Evolutionary conservation across 2,329 filamentous ascomycete species (phyloP).

Genomic region (Ophiosphaerella herpotricha): DNA sequence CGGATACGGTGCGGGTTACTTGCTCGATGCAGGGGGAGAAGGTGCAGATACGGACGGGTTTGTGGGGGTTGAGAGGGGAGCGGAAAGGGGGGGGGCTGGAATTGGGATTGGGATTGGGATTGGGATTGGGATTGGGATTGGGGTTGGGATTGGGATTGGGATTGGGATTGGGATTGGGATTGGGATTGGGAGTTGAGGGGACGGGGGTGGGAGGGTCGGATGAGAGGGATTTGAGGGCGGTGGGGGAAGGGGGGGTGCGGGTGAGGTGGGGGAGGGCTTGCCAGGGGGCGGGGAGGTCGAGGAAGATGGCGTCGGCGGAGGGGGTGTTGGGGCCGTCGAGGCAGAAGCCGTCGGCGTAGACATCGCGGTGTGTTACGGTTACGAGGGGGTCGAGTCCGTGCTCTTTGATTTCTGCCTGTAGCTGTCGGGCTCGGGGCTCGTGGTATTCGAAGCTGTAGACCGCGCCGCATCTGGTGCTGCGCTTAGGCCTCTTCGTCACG

Average conservation of each 20-base stretch:
- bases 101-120: constrained; percentile 12
- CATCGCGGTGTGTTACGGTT: constrained; percentile 76
- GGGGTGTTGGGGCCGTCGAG: constrained; percentile 46
- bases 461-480: constrained; percentile 54
- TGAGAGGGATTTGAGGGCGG: constrained; percentile 29
- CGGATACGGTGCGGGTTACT: constrained; percentile 81
- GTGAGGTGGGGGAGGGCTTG: constrained; percentile 77
- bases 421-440: constrained; percentile 69
- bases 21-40: constrained; percentile 98
- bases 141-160: constrained; percentile 4
- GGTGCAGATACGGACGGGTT: constrained; percentile 80
- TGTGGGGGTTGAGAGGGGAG: constrained; percentile 70
- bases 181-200: constrained; percentile 10
- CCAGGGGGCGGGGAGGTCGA: constrained; percentile 83
- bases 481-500: too few species aligned
- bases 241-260: constrained; percentile 49
- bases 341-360: constrained; percentile 75
- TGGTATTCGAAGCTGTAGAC: constrained; percentile 87
- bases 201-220: constrained; percentile 51
- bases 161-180: constrained; percentile 12
- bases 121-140: constrained; percentile 14
- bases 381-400: constrained; percentile 71
- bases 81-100: constrained; percentile 27
- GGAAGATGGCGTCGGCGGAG: constrained; percentile 71
- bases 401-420: constrained; percentile 69